Percentiles rank a stretch among this genome's conserved stretches.
These are phyloP conservation scores for Heliamphora pulchella DNA, from an alignment of 179 eudicot genomes.

Conservation along the genomic window DNA sequence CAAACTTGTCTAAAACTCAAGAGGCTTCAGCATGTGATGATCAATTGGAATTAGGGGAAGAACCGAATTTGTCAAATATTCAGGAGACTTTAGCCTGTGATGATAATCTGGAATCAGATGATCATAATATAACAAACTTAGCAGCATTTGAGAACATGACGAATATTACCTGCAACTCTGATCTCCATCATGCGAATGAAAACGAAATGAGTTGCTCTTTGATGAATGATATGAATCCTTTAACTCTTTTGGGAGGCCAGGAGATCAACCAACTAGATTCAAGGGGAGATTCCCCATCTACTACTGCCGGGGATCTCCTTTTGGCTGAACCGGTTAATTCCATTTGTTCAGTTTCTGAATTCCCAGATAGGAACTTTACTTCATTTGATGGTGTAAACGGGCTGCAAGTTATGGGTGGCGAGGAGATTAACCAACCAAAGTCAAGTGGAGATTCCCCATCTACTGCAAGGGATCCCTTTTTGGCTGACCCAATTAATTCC, in stretches of 20 bases:
- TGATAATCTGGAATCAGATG: constrained; percentile 59
- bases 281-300: constrained; percentile 17
- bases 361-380: constrained; percentile 21
- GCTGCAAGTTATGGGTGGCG: constrained; percentile 22
- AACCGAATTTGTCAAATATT: constrained; percentile 35
- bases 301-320: constrained; percentile 19
- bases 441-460: constrained; percentile 22
- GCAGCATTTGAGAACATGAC: constrained; percentile 34
- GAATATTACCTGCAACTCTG: constrained; percentile 27
- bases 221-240: constrained; percentile 12
- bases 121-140: constrained; percentile 30
- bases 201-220: constrained; percentile 18
- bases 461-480: constrained; percentile 19
- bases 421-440: constrained; percentile 22
- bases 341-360: constrained; percentile 17
- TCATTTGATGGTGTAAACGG: constrained; percentile 23
- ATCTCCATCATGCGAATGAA: constrained; percentile 19
- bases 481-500: constrained; percentile 17
- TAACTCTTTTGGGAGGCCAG: constrained; percentile 21
- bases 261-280: constrained; percentile 25
- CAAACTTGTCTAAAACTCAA: constrained; percentile 58
- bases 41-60: constrained; percentile 61
- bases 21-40: constrained; percentile 77
- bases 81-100: constrained; percentile 63
- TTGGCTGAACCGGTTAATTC: constrained; percentile 18